Conservation (phyloP, 1,284 basidiomycete genomes). For the Mycena citricolor region DNA sequence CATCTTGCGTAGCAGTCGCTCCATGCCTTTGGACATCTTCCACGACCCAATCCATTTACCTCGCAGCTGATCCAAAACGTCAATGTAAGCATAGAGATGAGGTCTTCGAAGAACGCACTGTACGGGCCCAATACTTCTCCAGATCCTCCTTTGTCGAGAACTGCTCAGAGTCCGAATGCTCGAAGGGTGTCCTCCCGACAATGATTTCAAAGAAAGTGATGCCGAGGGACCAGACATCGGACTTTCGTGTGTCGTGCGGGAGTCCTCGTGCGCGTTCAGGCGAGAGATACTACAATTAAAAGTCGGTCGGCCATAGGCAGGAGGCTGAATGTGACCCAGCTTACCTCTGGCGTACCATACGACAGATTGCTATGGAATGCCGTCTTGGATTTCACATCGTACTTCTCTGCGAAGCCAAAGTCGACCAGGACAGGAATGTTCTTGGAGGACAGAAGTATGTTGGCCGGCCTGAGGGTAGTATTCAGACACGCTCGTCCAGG, state of each 20-base stretch:
- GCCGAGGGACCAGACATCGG: constrained; percentile 91
- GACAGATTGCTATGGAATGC: constrained; percentile 82
- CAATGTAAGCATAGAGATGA: not conserved
- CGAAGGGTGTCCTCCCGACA: constrained; percentile 88
- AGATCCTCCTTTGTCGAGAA: constrained; percentile 82
- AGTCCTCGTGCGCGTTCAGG: constrained; percentile 85
- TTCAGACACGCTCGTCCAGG: constrained; percentile 1
- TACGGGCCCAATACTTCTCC: constrained; percentile 81
- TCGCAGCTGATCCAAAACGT: constrained; percentile 44
- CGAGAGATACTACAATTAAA: constrained; percentile 68
- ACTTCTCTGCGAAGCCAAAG: constrained; percentile 89
- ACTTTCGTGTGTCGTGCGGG: constrained; percentile 88
- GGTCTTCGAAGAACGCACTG: constrained; percentile 43
- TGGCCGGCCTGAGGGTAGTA: constrained; percentile 64
- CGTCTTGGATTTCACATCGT: constrained; percentile 55
- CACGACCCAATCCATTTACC: constrained; percentile 86
- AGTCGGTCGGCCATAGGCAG: constrained; percentile 17
- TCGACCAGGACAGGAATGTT: constrained; percentile 84
- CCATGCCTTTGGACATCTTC: constrained; percentile 65
- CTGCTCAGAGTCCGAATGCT: constrained; percentile 76
- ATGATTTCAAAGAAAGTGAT: constrained; percentile 93
- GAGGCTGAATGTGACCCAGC: constrained; percentile 12
- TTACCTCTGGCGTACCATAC: constrained; percentile 88
- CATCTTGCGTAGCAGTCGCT: constrained; percentile 73
- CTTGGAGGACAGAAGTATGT: constrained; percentile 76